Conservation (phyloP, 148 eudicot genomes). For the Diospyros kaki region DNA sequence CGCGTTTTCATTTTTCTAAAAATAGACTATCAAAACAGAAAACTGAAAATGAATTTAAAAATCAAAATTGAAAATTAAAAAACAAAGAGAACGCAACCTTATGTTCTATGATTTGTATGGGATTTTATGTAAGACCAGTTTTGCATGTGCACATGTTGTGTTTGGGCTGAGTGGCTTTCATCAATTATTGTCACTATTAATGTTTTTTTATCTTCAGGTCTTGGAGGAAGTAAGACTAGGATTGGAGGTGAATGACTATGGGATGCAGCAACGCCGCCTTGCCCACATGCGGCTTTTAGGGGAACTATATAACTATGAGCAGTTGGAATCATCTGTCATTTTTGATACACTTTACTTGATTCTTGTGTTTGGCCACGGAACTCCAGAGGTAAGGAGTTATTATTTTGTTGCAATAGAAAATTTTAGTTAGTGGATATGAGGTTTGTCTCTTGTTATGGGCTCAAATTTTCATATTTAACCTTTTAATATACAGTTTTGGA, state of each 20-base stretch:
- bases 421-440: not conserved
- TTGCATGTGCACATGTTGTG: not conserved
- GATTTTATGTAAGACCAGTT: not conserved
- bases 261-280: slow-evolving; percentile 89
- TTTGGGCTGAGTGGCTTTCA: not conserved
- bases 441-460: not conserved
- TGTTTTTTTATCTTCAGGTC: slow-evolving; percentile 48
- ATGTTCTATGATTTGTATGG: too few relatives aligned
- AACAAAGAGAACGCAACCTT: too few relatives aligned
- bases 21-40: too few relatives aligned
- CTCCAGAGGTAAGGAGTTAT: slow-evolving; percentile 63
- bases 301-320: slow-evolving; percentile 93
- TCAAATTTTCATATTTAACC: not conserved
- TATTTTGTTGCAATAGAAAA: not conserved
- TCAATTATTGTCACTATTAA: not conserved
- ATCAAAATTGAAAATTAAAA: too few relatives aligned
- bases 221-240: slow-evolving; percentile 90
- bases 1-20: too few relatives aligned
- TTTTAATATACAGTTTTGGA: not conserved
- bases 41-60: too few relatives aligned
- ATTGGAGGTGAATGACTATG: slow-evolving; percentile 87
- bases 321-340: slow-evolving; percentile 88
- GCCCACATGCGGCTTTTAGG: slow-evolving; percentile 97
- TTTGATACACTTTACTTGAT: slow-evolving; percentile 90
- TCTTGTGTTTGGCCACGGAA: slow-evolving; percentile 88